Conservation (phyloP, 371 early-diverging fungal genomes). For the Saksenaea oblongispora region DNA sequence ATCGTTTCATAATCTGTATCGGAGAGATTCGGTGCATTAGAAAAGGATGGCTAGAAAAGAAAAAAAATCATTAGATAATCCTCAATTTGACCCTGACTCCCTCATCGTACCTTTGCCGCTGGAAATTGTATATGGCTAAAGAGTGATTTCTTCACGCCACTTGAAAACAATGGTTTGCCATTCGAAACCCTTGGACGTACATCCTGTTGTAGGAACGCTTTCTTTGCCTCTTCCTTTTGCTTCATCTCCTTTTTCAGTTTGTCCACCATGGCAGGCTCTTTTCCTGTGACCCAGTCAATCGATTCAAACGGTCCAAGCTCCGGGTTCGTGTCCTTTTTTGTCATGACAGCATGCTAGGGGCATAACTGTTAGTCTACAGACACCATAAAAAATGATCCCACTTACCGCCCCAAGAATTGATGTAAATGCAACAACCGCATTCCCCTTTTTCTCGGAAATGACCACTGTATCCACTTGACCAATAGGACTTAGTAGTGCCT, state of each 20-base stretch:
- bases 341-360: slow-evolving; percentile 43
- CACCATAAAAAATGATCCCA: slow-evolving; percentile 3
- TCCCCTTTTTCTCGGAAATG: slow-evolving; percentile 36
- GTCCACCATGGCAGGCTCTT: slow-evolving; percentile 46
- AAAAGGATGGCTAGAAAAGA: slow-evolving; percentile 14
- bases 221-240: slow-evolving; percentile 30
- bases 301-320: slow-evolving; percentile 34
- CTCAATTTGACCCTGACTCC: neutral
- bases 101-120: neutral
- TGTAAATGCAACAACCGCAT: slow-evolving; percentile 44
- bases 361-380: neutral
- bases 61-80: neutral
- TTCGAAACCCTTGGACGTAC: slow-evolving; percentile 17
- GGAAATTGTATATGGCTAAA: neutral
- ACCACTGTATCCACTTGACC: slow-evolving; percentile 41
- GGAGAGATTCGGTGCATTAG: slow-evolving; percentile 21
- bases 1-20: slow-evolving; percentile 22
- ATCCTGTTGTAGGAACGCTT: slow-evolving; percentile 13
- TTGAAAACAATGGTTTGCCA: slow-evolving; percentile 37
- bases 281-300: slow-evolving; percentile 45
- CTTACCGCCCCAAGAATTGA: slow-evolving; percentile 52
- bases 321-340: slow-evolving; percentile 39
- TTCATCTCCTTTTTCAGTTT: slow-evolving; percentile 32
- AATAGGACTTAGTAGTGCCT: slow-evolving; percentile 23
- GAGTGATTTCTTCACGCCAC: slow-evolving; percentile 1